Evolutionary conservation across 129 eudicot genomes (phyloP), one percentile per base, ranked within the genome.

Genomic region (Chrysanthemum makinoi): DNA sequence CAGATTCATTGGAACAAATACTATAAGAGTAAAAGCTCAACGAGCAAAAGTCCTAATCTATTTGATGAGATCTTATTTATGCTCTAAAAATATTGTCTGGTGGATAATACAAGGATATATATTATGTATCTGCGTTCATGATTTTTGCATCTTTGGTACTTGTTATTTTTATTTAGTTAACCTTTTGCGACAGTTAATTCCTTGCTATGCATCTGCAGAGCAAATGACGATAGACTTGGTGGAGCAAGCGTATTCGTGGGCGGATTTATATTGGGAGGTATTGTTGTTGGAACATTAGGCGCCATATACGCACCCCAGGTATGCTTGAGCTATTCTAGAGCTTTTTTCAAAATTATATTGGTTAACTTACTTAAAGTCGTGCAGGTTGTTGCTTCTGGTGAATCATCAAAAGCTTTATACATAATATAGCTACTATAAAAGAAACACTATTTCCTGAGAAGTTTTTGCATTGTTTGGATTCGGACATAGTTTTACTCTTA

Each of bases 251-350:
- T 83, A 55, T 91, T 91, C 62, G 83, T 91, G 54, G 83, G 97
- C 9, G 97, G 96, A 58, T 88, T 91, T 83, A 77, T 88, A 17
- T 53, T 91, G 70, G 97, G 97, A 65, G 97, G 97, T 82, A 56
- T 91, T 61, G 82, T 88, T 73, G 93, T 91, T 80, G 97, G 96
- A 49, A 54, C 97, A 62, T 87, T 91, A 72, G 96, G 96, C 2
- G 83, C 84, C 53, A 78, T 88, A 63, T 91, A 80, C 64, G 97
- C 97, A 70, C 97, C 97, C 16, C 88, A 91, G 95, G 97, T 91
- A 79, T 76, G 16, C 49, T 51, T 59, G 18, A 58, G 39, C 28
- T 28, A 14, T 53, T 75, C 26, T 43, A 19, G 14, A 15, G 15
- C 55, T 4, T 16, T 54, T 63, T 5, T 10, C 14, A 0, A 62